These are phyloP conservation scores for Furcasterigmium sp. DNA, from an alignment of 2,329 filamentous ascomycete genomes.

Conservation along the genomic window DNA sequence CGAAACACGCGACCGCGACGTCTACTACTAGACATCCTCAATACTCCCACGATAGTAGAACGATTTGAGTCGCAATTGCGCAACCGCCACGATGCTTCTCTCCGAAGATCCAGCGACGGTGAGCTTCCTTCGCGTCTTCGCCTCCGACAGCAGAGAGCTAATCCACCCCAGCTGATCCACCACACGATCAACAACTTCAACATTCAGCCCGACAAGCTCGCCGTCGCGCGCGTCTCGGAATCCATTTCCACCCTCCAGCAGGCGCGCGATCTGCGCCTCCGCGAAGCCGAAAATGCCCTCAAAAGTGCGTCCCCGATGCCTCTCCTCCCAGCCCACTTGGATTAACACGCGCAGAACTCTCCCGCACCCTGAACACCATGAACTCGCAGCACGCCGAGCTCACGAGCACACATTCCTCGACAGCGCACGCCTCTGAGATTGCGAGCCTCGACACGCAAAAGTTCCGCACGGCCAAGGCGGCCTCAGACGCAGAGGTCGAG, in stretches of 20 bases:
- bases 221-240: constrained; percentile 77
- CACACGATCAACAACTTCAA: constrained; percentile 95
- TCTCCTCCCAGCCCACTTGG: constrained; percentile 3
- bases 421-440: constrained; percentile 78
- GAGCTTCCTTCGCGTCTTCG: constrained; percentile 22
- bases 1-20: background rate
- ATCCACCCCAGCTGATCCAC: constrained; percentile 66
- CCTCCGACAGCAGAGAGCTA: background rate
- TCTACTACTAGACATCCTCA: constrained; percentile 2
- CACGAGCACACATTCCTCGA: constrained; percentile 66
- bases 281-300: constrained; percentile 61
- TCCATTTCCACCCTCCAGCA: constrained; percentile 79
- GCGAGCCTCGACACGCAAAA: constrained; percentile 86
- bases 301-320: constrained; percentile 40
- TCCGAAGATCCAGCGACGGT: constrained; percentile 88
- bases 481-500: constrained; percentile 85
- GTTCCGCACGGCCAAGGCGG: constrained; percentile 89
- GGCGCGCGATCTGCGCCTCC: constrained; percentile 72
- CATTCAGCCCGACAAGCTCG: constrained; percentile 80
- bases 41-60: background rate
- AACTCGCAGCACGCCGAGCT: constrained; percentile 74
- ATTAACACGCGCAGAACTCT: constrained; percentile 43
- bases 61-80: background rate
- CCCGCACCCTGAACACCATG: constrained; percentile 70
- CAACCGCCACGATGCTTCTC: constrained; percentile 69